Conservation (phyloP, 176 grass and related monocot species). For the Typha latifolia region DNA sequence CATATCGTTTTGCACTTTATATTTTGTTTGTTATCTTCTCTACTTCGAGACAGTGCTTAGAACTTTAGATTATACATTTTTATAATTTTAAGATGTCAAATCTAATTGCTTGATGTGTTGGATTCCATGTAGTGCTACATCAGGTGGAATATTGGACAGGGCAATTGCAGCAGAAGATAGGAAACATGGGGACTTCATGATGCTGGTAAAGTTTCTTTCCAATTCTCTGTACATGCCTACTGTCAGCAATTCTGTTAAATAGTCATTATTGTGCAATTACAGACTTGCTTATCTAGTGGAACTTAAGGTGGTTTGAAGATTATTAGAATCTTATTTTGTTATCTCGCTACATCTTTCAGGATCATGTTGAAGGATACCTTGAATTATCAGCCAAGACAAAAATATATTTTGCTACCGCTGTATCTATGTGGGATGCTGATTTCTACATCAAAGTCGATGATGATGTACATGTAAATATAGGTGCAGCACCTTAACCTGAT, state of each 20-base stretch:
- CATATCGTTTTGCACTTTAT: not conserved
- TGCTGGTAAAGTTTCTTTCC: slow-evolving; percentile 44
- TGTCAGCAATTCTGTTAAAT: not conserved
- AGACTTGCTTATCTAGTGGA: not conserved
- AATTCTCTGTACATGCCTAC: not conserved
- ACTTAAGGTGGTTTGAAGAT: not conserved
- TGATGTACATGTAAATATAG: slow-evolving; percentile 98
- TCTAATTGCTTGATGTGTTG: not conserved
- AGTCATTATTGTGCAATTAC: not conserved
- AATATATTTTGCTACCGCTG: slow-evolving; percentile 64
- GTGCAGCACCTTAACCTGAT: slow-evolving; percentile 15
- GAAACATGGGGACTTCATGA: slow-evolving; percentile 74
- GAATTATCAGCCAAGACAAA: slow-evolving; percentile 82
- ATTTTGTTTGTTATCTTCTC: not conserved
- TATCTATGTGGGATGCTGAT: slow-evolving; percentile 85
- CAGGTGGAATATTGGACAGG: slow-evolving; percentile 87
- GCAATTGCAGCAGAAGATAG: slow-evolving; percentile 88
- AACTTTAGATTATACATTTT: not conserved
- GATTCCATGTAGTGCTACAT: slow-evolving; percentile 35
- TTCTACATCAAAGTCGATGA: slow-evolving; percentile 96
- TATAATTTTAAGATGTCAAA: not conserved
- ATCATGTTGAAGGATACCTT: slow-evolving; percentile 94
- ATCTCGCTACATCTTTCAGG: slow-evolving; percentile 28
- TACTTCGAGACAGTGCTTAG: not conserved
- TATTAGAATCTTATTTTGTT: not conserved